These are phyloP conservation scores for Coemansia aciculifera DNA, from an alignment of 192 early-diverging fungal genomes.

Conservation along the genomic window DNA sequence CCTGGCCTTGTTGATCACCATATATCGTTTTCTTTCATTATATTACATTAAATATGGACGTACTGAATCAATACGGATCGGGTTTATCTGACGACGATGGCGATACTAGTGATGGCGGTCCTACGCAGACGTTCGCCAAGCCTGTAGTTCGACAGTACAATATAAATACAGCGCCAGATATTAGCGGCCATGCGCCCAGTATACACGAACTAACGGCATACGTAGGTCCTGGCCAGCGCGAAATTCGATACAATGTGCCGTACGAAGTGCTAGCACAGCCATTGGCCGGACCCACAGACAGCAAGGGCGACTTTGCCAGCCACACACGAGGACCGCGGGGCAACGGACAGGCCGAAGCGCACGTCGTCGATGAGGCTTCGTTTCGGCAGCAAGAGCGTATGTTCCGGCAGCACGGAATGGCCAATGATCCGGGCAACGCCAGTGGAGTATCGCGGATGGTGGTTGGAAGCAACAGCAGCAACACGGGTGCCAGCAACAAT, in stretches of 20 bases:
- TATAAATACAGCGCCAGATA: slow-evolving; percentile 39
- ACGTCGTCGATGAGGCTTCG: slow-evolving; percentile 31
- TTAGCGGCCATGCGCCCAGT: slow-evolving; percentile 5
- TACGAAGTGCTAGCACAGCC: slow-evolving; percentile 37
- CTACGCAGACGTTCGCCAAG: slow-evolving; percentile 4
- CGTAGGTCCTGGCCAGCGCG: slow-evolving; percentile 19
- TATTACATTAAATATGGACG: slow-evolving; percentile 23
- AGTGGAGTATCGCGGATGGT: slow-evolving; percentile 56
- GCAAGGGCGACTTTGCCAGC: slow-evolving; percentile 25
- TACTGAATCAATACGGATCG: slow-evolving; percentile 36
- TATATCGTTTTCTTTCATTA: not conserved
- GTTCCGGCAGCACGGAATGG: slow-evolving; percentile 77
- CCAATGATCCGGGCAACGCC: slow-evolving; percentile 72
- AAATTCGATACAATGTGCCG: slow-evolving; percentile 27
- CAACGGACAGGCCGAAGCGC: slow-evolving; percentile 31
- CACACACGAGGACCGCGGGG: not conserved
- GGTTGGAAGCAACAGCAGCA: slow-evolving; percentile 51
- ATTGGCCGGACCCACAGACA: slow-evolving; percentile 26
- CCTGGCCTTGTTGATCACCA: not conserved
- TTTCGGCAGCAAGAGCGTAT: slow-evolving; percentile 87
- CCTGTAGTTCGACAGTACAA: slow-evolving; percentile 42
- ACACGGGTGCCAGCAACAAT: slow-evolving; percentile 54
- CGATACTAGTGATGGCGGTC: slow-evolving; percentile 10
- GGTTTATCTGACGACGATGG: slow-evolving; percentile 31
- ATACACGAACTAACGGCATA: slow-evolving; percentile 11